Conservation (phyloP, 2,329 filamentous ascomycete genomes). For the Lecanicillium sp. region DNA sequence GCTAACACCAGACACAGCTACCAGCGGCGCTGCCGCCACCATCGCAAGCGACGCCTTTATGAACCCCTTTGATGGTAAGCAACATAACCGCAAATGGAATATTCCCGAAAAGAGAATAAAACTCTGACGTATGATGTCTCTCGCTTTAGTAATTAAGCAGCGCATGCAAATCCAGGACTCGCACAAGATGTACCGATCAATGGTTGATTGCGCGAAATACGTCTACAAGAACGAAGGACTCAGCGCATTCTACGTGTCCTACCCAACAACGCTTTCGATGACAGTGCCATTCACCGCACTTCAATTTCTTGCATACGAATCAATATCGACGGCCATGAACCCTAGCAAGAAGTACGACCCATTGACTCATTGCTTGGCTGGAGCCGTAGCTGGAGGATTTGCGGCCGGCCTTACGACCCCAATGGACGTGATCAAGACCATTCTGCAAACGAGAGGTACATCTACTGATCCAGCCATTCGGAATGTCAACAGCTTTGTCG, state of each 20-base stretch:
- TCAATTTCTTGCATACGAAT: constrained; percentile 97
- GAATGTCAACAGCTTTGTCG: constrained; percentile 72
- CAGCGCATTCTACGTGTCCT: constrained; percentile 93
- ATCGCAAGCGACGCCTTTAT: constrained; percentile 97
- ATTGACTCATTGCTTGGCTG: constrained; percentile 85
- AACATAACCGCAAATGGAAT: no score
- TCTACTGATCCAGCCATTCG: constrained; percentile 74
- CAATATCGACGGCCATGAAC: constrained; percentile 89
- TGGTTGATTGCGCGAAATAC: constrained; percentile 78
- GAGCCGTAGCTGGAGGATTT: constrained; percentile 85
- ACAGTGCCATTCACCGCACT: constrained; percentile 95
- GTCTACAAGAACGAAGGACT: constrained; percentile 85
- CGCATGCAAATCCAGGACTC: constrained; percentile 98
- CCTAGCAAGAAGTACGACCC: constrained; percentile 81
- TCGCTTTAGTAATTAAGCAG: constrained; percentile 99
- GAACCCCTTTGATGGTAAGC: constrained; percentile 95
- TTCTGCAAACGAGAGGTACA: constrained; percentile 86
- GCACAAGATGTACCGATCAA: constrained; percentile 74
- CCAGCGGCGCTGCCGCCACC: constrained; percentile 88
- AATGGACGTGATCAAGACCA: constrained; percentile 96
- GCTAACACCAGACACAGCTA: constrained; percentile 46
- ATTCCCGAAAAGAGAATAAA: no score
- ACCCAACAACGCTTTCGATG: constrained; percentile 96
- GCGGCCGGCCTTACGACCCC: constrained; percentile 92
- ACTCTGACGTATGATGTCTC: no score